phyloP scores from a whole-genome alignment of 768 basidiomycete species.

The Phanerochaete sordida region DNA sequence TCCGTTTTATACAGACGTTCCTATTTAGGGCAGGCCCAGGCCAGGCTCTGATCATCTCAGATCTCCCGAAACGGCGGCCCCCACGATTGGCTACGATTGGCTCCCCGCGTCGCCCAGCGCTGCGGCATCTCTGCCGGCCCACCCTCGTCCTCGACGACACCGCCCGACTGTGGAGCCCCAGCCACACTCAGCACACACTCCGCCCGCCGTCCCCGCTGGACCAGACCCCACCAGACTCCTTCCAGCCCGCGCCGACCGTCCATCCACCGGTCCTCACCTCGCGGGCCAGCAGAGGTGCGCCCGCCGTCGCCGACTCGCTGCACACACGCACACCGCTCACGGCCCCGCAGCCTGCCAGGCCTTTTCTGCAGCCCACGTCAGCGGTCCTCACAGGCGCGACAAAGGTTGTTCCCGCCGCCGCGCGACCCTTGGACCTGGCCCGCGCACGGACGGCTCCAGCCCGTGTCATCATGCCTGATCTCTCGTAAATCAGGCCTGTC shows the following conservation, averaged over 20 bases:
- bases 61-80: neutral
- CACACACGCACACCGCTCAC: too few species aligned
- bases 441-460: neutral
- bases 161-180: too few species aligned
- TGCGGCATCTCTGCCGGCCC: neutral
- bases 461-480: neutral
- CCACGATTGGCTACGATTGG: conserved; percentile 6
- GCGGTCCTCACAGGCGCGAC: neutral
- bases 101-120: neutral
- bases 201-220: too few species aligned
- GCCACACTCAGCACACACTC: too few species aligned
- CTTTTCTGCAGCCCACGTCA: neutral
- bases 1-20: conserved; percentile 8
- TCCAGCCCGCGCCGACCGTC: too few species aligned
- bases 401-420: neutral
- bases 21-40: conserved; percentile 34
- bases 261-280: too few species aligned
- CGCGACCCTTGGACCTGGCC: neutral
- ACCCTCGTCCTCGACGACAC: too few species aligned
- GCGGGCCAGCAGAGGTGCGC: too few species aligned
- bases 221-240: too few species aligned
- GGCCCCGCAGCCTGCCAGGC: neutral
- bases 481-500: neutral
- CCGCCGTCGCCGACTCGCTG: too few species aligned
- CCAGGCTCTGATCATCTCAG: neutral